Evolutionary conservation across 129 eudicot genomes (phyloP), one percentile per base, ranked within the genome.

Genomic region (Tanacetum coccineum): DNA sequence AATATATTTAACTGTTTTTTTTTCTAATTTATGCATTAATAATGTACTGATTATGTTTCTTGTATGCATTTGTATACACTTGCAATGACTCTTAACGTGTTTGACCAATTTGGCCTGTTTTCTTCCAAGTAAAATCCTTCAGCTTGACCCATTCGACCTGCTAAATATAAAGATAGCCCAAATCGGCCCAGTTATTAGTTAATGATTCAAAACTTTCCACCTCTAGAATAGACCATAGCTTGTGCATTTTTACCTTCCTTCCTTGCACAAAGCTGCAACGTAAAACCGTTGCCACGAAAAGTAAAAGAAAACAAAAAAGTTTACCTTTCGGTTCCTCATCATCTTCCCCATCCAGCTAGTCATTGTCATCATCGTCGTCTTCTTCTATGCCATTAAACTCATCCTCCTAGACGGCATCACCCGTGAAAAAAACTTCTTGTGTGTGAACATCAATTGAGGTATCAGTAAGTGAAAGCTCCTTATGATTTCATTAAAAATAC

Each of bases 341-440:
- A n/a, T n/a, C 40, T 57, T 57, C 22, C n/a, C 32, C 21, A 9
- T 54, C 60, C 12, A 6, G 30, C 21, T 56, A 36, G 11, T 56
- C 61, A 0, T 56, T 15, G 12, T 22, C 36, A n/a, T 10, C 62
- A 22, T 21, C 6, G 0, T 56, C 30, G 6, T 56, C 62, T 19
- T 57, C 62, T 57, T 22, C 62, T 57, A 21, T 22, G 15, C 62
- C 62, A 56, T 56, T 14, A 11, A 25, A 57, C 40, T 57, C 39
- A 21, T 57, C 62, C n/a, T n/a, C n/a, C n/a, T n/a, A n/a, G n/a
- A n/a, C n/a, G n/a, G n/a, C n/a, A n/a, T n/a, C n/a, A n/a, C n/a
- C n/a, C n/a, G n/a, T n/a, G n/a, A n/a, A n/a, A n/a, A n/a, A n/a
- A n/a, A n/a, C n/a, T n/a, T n/a, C n/a, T n/a, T n/a, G n/a, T n/a